These are phyloP conservation scores for Neurospora tetrasperma DNA, from an alignment of 495 filamentous ascomycete genomes.

Conservation along the genomic window DNA sequence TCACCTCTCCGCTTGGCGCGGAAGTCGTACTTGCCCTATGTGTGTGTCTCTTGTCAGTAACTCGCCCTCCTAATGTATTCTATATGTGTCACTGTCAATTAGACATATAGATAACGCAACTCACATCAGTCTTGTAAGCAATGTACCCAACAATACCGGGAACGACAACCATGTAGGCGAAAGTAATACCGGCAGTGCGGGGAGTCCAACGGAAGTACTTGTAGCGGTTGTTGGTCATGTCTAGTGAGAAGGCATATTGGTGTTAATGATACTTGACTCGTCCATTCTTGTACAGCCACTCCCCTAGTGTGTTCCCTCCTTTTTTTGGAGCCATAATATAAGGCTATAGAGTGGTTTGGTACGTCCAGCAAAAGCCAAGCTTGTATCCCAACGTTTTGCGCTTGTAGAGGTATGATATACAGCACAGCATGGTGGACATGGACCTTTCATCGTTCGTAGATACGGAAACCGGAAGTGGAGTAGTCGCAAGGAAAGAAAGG, in stretches of 20 bases:
- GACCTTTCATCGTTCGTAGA: not conserved
- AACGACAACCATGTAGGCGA: constrained; percentile 61
- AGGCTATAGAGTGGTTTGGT: not conserved
- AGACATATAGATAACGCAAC: constrained; percentile 19
- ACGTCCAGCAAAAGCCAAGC: not conserved
- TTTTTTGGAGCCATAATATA: not conserved
- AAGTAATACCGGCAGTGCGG: constrained; percentile 65
- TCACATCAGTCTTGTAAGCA: constrained; percentile 73
- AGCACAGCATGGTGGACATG: not conserved
- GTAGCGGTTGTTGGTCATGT: constrained; percentile 75
- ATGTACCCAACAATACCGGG: constrained; percentile 58
- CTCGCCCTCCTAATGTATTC: not conserved
- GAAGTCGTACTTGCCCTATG: constrained; percentile 75
- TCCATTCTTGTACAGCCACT: not conserved
- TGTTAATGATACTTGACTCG: not conserved
- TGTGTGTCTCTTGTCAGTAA: not conserved
- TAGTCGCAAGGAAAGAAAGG: constrained; percentile 8
- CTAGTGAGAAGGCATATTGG: constrained; percentile 34
- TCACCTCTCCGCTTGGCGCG: constrained; percentile 84
- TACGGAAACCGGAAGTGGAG: not conserved
- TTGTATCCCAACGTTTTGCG: not conserved
- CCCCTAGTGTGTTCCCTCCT: not conserved
- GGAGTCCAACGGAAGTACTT: constrained; percentile 92
- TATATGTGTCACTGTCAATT: too few relatives aligned
- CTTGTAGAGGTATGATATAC: not conserved